Percentiles rank a stretch among this genome's conserved stretches.
Conservation (phyloP, 2,329 filamentous ascomycete genomes). For the Pyrenophora graminea region DNA sequence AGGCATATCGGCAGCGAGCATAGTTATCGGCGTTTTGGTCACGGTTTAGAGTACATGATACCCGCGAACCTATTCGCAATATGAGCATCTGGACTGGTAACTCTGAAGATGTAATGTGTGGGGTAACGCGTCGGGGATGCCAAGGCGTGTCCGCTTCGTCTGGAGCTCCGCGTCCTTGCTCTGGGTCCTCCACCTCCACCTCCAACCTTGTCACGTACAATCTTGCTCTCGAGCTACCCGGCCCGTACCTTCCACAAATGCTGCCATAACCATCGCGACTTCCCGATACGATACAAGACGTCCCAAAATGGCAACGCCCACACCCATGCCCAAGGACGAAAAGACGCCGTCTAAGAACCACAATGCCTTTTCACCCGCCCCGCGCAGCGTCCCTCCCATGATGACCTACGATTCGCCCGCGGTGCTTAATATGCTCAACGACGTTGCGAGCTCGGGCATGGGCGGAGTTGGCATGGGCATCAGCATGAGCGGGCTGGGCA, state of each 20-base stretch:
- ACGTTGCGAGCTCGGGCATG: conserved; percentile 44
- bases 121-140: neutral
- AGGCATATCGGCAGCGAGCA: neutral
- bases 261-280: neutral
- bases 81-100: neutral
- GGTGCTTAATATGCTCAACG: conserved; percentile 49
- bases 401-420: conserved; percentile 50
- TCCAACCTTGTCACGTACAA: neutral
- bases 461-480: conserved; percentile 43
- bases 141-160: conserved; percentile 1
- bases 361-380: conserved; percentile 46
- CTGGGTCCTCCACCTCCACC: neutral
- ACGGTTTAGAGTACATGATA: neutral
- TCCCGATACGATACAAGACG: neutral
- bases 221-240: no score
- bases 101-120: neutral
- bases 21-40: conserved; percentile 3
- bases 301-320: conserved; percentile 44
- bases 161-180: neutral
- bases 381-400: conserved; percentile 49
- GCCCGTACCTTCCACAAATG: no score
- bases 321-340: conserved; percentile 42
- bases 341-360: conserved; percentile 43
- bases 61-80: neutral
- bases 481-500: conserved; percentile 48